Evolutionary conservation across 1,284 basidiomycete genomes (phyloP).

Genomic region (Mycena citricolor): DNA sequence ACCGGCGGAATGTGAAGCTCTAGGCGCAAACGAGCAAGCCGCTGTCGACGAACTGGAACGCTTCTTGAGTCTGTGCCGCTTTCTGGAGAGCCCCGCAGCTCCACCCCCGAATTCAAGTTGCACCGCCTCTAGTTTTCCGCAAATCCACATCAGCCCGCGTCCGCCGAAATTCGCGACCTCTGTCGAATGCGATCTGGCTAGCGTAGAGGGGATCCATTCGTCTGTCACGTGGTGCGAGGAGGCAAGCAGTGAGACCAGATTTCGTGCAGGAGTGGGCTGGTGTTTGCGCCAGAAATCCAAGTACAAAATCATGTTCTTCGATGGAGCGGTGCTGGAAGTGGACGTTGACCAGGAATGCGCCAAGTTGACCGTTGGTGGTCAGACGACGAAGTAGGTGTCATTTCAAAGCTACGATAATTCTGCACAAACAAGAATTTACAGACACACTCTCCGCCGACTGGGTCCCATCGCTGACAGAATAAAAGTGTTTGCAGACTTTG

Average conservation of each 20-base stretch:
- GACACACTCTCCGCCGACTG: slow-evolving; percentile 38
- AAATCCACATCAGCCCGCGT: slow-evolving; percentile 1
- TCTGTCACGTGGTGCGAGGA: slow-evolving; percentile 21
- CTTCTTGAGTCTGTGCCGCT: no score
- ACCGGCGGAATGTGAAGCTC: slow-evolving; percentile 29
- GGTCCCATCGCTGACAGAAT: slow-evolving; percentile 40
- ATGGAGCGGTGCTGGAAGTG: slow-evolving; percentile 42
- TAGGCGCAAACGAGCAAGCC: slow-evolving; percentile 38
- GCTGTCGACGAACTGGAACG: slow-evolving; percentile 29
- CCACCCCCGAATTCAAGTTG: slow-evolving; percentile 5
- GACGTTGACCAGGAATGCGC: slow-evolving; percentile 44
- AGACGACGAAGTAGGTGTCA: slow-evolving; percentile 33
- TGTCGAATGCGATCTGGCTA: slow-evolving; percentile 7
- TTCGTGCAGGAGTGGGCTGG: slow-evolving; percentile 39
- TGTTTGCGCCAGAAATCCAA: slow-evolving; percentile 40
- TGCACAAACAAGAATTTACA: slow-evolving; percentile 14
- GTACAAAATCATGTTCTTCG: slow-evolving; percentile 48
- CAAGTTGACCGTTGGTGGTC: slow-evolving; percentile 33
- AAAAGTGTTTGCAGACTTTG: slow-evolving; percentile 42
- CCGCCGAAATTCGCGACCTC: neutral
- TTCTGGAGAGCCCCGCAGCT: slow-evolving; percentile 7
- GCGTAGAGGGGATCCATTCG: slow-evolving; percentile 14
- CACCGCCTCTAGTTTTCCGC: neutral
- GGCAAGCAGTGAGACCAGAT: slow-evolving; percentile 8
- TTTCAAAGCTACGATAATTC: slow-evolving; percentile 28